Percentiles rank a stretch among this genome's conserved stretches.
These are phyloP conservation scores for Neophaeococcomyces mojaviensis DNA, from an alignment of 2,329 filamentous ascomycete species.

Conservation along the genomic window DNA sequence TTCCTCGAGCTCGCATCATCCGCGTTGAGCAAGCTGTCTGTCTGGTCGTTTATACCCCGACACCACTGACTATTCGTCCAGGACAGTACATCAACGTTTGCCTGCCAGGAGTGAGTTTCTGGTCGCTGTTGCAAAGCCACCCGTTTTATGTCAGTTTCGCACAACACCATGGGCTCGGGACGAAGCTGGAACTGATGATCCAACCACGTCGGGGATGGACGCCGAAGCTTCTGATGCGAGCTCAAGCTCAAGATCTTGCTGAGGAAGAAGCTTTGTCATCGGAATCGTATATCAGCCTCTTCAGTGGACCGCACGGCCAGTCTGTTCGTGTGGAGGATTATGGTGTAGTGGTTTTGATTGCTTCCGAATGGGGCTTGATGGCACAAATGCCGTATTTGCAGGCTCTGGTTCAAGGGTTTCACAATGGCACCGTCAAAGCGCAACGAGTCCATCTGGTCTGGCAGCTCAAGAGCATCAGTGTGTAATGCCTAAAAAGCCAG, in stretches of 20 bases:
- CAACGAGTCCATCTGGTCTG: constrained; percentile 29
- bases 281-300: constrained; percentile 2
- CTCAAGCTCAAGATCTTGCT: not conserved
- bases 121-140: constrained; percentile 23
- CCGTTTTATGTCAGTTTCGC: constrained; percentile 13
- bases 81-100: constrained; percentile 27
- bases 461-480: constrained; percentile 25
- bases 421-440: constrained; percentile 23
- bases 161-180: not conserved
- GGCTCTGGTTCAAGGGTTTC: constrained; percentile 30
- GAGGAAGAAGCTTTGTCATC: not conserved
- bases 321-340: constrained; percentile 25
- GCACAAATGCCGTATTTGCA: constrained; percentile 29
- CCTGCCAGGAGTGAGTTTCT: constrained; percentile 24
- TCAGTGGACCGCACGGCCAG: constrained; percentile 28
- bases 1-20: not conserved
- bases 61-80: constrained; percentile 19
- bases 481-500: not conserved
- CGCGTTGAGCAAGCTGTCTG: not conserved
- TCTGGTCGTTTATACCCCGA: not conserved
- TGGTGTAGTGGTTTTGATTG: constrained; percentile 28
- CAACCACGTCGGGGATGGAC: constrained; percentile 25
- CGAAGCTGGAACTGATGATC: constrained; percentile 27
- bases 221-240: constrained; percentile 18
- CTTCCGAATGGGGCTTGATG: constrained; percentile 28